A percentile compares a stretch with the other conserved stretches of the same genome.
Evolutionary conservation across 1,284 basidiomycete genomes (phyloP).

Genomic region (Cutaneotrichosporon sp.): DNA sequence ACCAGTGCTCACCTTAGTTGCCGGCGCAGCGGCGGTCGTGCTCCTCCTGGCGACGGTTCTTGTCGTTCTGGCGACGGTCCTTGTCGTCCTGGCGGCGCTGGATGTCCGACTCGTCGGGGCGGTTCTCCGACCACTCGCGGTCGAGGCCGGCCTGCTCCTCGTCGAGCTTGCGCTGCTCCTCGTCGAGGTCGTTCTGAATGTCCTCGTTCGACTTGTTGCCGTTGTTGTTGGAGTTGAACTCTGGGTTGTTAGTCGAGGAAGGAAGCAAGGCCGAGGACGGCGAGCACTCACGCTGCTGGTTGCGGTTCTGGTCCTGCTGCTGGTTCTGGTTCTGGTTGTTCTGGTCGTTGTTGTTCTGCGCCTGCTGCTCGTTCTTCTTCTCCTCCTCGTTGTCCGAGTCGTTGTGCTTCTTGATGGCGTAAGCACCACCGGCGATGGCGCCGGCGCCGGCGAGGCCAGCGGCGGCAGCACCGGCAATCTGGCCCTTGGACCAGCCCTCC

Average conservation of each 20-base stretch:
- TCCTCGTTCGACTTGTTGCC: conserved; percentile 5
- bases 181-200: background rate
- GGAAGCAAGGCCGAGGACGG: background rate
- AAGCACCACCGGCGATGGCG: conserved; percentile 9
- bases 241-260: background rate
- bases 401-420: conserved; percentile 20
- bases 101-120: background rate
- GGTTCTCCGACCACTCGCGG: conserved; percentile 2
- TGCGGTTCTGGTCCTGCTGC: background rate
- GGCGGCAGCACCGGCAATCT: conserved; percentile 16
- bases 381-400: conserved; percentile 13
- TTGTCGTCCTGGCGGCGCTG: conserved; percentile 5
- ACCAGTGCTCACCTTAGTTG: background rate
- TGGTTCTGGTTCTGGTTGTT: background rate
- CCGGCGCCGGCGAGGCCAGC: conserved; percentile 9
- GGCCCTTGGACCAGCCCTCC: conserved; percentile 18
- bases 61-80: background rate
- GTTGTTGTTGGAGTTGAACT: conserved; percentile 12
- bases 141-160: background rate
- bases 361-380: background rate
- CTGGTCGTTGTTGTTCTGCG: conserved; percentile 10
- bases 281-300: background rate
- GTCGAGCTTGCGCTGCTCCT: conserved; percentile 9
- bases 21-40: conserved; percentile 5
- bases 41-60: conserved; percentile 3